Base-by-base conservation (phyloP, 768 basidiomycete genomes). In the Tephrocybe rancida region DNA sequence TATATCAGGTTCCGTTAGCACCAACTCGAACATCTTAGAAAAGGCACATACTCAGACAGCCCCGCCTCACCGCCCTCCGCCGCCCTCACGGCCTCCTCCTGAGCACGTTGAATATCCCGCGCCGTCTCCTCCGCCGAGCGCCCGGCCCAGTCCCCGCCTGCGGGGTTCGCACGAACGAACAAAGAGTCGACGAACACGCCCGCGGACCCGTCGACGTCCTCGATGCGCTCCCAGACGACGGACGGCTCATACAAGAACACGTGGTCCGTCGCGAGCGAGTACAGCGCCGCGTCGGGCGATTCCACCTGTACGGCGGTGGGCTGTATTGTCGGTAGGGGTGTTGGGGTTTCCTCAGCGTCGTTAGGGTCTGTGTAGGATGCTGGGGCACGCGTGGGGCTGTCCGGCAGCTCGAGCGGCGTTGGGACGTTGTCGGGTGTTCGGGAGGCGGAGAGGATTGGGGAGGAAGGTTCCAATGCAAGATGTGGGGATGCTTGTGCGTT, bases 141-240 rank as follows among this genome's bases (percentile, higher is more conserved):
- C 6, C 89, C 88, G 0, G 90, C 88, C 59, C 86, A 89, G 61
- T 94, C 91, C 0, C 92, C 92, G 0, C 92, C 93, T 0, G 80
- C 82, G 1, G 92, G 90, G 39, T 73, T 83, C 7, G 88, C 73
- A 10, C 67, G 57, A 30, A 78, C 67, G 53, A 96, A 88, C 42
- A 83, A 72, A 0, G 84, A 80, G 64, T 95, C 92, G 19, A 89
- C 89, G 62, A 94, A 96, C 5, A 81, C 80, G 26, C 88, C 84
- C 57, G 77, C 85, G 2, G 83, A 79, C 1, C 92, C 92, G 55
- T 96, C 93, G 26, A 95, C 80, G 62, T 96, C 95, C 61, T 90
- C 91, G 25, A 97, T 72, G 18, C 87, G 83, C 70, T 97, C 95
- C 95, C 95, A 97, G 3, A 95, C 88, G 22, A 96, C 83, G 16